Evolutionary conservation across 2,329 filamentous ascomycete genomes (phyloP), one percentile per base, ranked within the genome.

Genomic region (Capronia epimyces): DNA sequence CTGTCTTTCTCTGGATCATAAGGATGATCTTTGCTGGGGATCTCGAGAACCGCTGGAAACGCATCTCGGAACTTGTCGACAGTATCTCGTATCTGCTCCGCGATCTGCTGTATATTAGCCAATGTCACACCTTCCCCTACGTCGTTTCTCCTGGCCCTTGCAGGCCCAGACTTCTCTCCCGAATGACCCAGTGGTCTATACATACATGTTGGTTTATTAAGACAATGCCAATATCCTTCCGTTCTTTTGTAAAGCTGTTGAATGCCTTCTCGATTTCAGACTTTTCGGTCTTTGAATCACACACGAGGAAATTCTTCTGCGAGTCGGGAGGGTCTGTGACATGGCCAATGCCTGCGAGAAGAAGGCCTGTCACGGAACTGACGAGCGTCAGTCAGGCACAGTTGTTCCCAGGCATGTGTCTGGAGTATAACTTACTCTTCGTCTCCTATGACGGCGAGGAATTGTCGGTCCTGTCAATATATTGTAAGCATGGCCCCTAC

Each of bases 1-100:
- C 91, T 97, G 70, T 98, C 93, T 76, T 98, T 98, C 73, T 98
- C 93, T 0, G 93, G 93, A 64, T 98, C 91, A 67, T 98, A 98
- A 1, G 93, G 93, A 69, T 98, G 93, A 69, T 98, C 93, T 77
- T 98, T 98, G 73, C 89, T 95, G 20, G 93, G 93, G 55, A 98
- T 97, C 71, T 98, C 93, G 51, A 98, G 82, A 48, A 98, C 80
- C 18, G 89, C 85, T n/a, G 93, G 93, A 72, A 98, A 98, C 3
- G 93, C 90, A 43, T 91, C 88, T 16, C 89, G 91, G 72, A 95
- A 96, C 31, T 82, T 83, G 70, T 98, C 93, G 61, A 98, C 85
- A 55, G 84, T 83, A 67, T 91, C 81, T 69, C 93, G 82, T 79
- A 98, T 98, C 67, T 82, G 83, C 68, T 98, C 93, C 45, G 93